A percentile compares a stretch with the other conserved stretches of the same genome.
These are phyloP conservation scores for Fraxinus baroniana DNA, from an alignment of 305 asterid genomes.

Conservation along the genomic window DNA sequence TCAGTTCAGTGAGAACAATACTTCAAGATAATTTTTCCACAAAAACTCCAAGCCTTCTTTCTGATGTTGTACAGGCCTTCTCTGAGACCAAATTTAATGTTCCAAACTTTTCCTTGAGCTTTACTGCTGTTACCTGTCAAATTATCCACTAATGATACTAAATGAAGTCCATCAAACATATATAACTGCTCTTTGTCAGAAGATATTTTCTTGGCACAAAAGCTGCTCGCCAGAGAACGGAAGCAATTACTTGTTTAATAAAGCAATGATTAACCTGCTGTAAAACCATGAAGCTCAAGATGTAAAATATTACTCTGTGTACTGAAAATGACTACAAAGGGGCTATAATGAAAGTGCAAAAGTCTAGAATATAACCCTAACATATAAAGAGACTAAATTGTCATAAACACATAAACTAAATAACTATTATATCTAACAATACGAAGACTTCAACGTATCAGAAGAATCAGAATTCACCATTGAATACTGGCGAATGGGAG, in stretches of 20 bases:
- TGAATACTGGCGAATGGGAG: conserved; percentile 14
- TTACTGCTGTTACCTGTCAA: conserved; percentile 5
- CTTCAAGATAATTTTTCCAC: conserved; percentile 69
- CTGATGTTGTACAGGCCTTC: conserved; percentile 64
- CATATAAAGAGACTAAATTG: no score
- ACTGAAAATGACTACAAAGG: background rate
- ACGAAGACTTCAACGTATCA: background rate
- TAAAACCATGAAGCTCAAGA: background rate
- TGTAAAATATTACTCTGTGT: background rate
- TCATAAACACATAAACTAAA: background rate
- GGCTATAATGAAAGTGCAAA: background rate
- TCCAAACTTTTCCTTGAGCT: conserved; percentile 57
- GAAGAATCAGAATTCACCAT: background rate
- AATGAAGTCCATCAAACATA: conserved; percentile 19
- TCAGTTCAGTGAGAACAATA: conserved; percentile 40
- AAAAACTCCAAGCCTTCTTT: conserved; percentile 69
- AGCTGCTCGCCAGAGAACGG: background rate
- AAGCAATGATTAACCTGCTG: background rate
- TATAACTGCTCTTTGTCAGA: conserved; percentile 20
- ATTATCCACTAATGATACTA: conserved; percentile 1
- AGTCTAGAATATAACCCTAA: background rate
- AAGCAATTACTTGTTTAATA: background rate
- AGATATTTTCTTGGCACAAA: conserved; percentile 3
- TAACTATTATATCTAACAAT: background rate
- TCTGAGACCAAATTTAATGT: conserved; percentile 36